phyloP scores from a whole-genome alignment of 2,329 filamentous ascomycete species.

The Blumeria hordei region DNA sequence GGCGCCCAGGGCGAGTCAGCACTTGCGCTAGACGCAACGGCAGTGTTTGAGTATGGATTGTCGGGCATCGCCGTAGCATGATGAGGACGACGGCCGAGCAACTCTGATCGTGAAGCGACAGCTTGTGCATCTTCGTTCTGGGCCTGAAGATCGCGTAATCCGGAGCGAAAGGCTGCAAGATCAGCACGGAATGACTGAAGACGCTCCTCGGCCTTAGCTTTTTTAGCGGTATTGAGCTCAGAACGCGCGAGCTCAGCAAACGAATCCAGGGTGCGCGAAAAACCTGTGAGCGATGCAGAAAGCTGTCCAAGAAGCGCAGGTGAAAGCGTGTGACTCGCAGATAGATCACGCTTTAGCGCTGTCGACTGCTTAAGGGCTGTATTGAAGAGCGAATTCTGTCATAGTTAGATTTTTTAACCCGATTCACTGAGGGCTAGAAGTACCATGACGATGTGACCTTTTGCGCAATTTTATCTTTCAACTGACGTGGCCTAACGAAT shows the following conservation, averaged over 20 bases:
- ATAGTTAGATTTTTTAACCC: no score
- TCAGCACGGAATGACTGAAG: slow-evolving; percentile 69
- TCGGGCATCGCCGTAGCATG: slow-evolving; percentile 56
- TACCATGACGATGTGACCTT: no score
- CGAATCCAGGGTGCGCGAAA: slow-evolving; percentile 78
- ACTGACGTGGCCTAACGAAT: no score
- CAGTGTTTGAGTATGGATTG: slow-evolving; percentile 60
- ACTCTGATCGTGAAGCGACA: slow-evolving; percentile 44
- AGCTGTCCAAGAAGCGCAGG: slow-evolving; percentile 47
- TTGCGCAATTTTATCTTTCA: no score
- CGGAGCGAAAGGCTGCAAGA: slow-evolving; percentile 52
- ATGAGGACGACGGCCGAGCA: slow-evolving; percentile 68
- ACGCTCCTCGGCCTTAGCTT: slow-evolving; percentile 70
- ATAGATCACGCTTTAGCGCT: slow-evolving; percentile 52
- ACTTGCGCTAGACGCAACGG: slow-evolving; percentile 9
- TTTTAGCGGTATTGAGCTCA: slow-evolving; percentile 75
- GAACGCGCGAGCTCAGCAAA: slow-evolving; percentile 68
- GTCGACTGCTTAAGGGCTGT: slow-evolving; percentile 67
- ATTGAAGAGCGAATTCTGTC: slow-evolving; percentile 63
- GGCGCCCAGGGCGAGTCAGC: slow-evolving; percentile 13
- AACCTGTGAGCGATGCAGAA: slow-evolving; percentile 52
- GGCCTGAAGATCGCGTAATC: slow-evolving; percentile 55
- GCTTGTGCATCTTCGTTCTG: slow-evolving; percentile 52
- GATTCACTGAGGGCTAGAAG: no score
- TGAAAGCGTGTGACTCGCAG: slow-evolving; percentile 29